Evolutionary conservation across 2,329 filamentous ascomycete species (phyloP).

Genomic region (Metarhizium humberi): DNA sequence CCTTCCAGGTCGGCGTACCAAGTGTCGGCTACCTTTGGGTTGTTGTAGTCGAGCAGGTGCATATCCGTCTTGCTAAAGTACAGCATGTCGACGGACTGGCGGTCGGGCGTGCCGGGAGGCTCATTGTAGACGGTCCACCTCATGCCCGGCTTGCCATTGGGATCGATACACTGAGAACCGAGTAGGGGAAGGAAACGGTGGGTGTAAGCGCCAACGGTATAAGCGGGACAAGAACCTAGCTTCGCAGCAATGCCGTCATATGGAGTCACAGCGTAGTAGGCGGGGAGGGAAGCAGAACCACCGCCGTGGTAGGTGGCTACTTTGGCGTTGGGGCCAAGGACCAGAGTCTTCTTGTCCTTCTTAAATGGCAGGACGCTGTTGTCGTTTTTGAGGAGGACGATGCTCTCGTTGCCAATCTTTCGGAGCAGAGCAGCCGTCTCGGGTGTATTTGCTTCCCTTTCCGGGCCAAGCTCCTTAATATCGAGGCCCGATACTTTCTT

Average conservation of each 20-base stretch:
- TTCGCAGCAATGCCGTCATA: conserved; percentile 58
- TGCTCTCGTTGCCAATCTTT: conserved; percentile 56
- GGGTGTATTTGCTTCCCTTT: conserved; percentile 46
- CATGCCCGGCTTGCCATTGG: conserved; percentile 47
- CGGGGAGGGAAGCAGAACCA: conserved; percentile 50
- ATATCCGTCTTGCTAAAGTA: conserved; percentile 38
- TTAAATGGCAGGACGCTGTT: conserved; percentile 52
- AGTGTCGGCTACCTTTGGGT: conserved; percentile 42
- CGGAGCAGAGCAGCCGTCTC: conserved; percentile 57
- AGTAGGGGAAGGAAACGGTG: conserved; percentile 55
- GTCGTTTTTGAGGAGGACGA: conserved; percentile 68
- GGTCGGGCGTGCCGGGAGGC: conserved; percentile 35
- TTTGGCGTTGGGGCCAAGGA: conserved; percentile 50
- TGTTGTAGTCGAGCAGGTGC: conserved; percentile 39
- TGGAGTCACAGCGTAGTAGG: conserved; percentile 63
- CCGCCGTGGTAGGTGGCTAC: conserved; percentile 51
- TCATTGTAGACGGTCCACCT: conserved; percentile 55
- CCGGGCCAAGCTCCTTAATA: conserved; percentile 44
- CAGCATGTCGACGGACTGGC: conserved; percentile 42
- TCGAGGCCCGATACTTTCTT: conserved; percentile 45
- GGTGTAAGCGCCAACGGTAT: conserved; percentile 53
- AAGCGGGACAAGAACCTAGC: conserved; percentile 33
- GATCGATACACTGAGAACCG: conserved; percentile 40
- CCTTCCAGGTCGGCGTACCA: conserved; percentile 57
- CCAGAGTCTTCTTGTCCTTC: conserved; percentile 50